Evolutionary conservation across 345 rosid genomes (phyloP).

Genomic region (Citrus glauca): DNA sequence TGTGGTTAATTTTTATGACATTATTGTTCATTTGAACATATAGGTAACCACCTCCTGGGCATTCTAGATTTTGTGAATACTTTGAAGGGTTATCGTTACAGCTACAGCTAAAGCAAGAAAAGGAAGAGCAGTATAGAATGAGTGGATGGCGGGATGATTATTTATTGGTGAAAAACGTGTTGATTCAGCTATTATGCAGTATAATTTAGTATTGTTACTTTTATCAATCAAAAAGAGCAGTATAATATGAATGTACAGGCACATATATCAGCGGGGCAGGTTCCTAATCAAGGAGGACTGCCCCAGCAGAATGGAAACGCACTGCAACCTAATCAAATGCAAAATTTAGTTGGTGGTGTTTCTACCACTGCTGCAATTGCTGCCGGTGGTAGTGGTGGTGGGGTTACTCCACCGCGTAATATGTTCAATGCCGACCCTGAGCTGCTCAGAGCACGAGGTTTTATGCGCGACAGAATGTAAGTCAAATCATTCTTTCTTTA

Average conservation of each 20-base stretch:
- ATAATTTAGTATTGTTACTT: not conserved
- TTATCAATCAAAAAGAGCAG: not conserved
- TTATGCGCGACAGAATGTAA: constrained; percentile 19
- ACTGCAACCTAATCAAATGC: constrained; percentile 54
- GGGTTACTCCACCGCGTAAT: constrained; percentile 2
- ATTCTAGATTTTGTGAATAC: constrained; percentile 4
- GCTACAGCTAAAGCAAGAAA: not conserved
- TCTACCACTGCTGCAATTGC: constrained; percentile 36
- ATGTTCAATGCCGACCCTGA: constrained; percentile 15
- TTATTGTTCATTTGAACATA: not conserved
- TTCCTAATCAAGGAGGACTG: constrained; percentile 50
- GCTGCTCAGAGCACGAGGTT: constrained; percentile 27
- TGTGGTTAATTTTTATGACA: not conserved
- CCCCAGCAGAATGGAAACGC: constrained; percentile 66
- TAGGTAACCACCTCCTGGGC: not conserved
- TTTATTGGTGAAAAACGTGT: not conserved
- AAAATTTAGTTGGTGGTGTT: constrained; percentile 39
- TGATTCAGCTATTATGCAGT: constrained; percentile 5
- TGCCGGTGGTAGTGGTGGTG: constrained; percentile 29
- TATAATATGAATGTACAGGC: constrained; percentile 65
- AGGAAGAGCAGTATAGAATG: not conserved
- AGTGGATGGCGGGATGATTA: constrained; percentile 4
- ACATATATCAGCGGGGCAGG: constrained; percentile 67
- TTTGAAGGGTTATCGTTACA: not conserved
- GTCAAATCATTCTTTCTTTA: not conserved